These are phyloP conservation scores for Talaromyces nanjingensis DNA, from an alignment of 495 filamentous ascomycete genomes.

Conservation along the genomic window DNA sequence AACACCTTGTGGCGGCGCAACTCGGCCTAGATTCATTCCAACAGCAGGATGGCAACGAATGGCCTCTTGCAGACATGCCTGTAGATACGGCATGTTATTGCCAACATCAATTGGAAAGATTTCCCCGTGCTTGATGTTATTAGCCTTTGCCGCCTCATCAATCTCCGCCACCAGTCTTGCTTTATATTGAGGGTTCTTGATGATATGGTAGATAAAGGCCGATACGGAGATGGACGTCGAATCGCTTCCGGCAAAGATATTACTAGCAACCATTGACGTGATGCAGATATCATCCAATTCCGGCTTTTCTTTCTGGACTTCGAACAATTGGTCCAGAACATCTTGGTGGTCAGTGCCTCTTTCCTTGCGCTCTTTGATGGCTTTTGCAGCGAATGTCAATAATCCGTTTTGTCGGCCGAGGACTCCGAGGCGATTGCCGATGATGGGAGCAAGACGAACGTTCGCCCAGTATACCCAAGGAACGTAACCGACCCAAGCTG, in stretches of 20 bases:
- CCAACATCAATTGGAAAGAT: neutral
- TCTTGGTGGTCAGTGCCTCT: neutral
- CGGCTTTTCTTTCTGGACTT: neutral
- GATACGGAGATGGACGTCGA: neutral
- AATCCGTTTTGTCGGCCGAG: neutral
- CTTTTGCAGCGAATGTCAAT: neutral
- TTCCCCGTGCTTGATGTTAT: neutral
- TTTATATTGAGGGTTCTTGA: neutral
- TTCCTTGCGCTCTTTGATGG: neutral
- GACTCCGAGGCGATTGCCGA: neutral
- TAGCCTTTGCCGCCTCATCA: neutral
- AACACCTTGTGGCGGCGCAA: constrained; percentile 21
- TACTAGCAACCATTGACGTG: neutral
- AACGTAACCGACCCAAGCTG: neutral
- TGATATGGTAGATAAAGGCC: neutral
- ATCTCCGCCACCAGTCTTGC: neutral
- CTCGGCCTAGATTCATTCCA: constrained; percentile 17
- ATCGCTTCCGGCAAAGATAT: neutral
- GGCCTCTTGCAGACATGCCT: constrained; percentile 31
- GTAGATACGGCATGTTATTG: constrained; percentile 41
- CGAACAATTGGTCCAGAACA: neutral
- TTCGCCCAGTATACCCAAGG: neutral
- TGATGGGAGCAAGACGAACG: neutral
- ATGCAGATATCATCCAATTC: neutral
- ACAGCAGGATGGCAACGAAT: constrained; percentile 21